Base-by-base conservation (phyloP, 2,329 filamentous ascomycete genomes). In the Ilyonectria mors-panacis region DNA sequence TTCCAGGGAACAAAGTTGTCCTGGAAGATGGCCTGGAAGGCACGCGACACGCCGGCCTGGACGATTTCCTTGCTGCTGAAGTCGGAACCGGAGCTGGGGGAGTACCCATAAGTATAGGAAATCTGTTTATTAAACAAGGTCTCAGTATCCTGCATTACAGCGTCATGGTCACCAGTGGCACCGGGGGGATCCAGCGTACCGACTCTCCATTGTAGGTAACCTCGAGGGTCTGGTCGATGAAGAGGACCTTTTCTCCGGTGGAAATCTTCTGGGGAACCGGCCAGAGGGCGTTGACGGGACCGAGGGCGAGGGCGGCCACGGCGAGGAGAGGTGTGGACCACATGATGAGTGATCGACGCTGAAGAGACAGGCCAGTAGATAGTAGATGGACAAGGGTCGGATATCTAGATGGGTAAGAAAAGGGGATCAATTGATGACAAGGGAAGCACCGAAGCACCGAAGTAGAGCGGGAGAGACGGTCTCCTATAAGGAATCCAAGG, bases 1-100 rank as follows among this genome's bases (percentile, higher is more conserved):
- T 91, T 94, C 93, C 93, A 96, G 0, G 94, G 93, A 17, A 94
- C 87, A 68, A 95, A 90, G 72, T 88, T 89, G 65, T 91, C 83
- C 28, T 87, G 81, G 79, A 94, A 92, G 63, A 95, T 89, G 64
- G 86, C 88, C 26, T 85, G 79, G 70, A 91, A 82, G 10, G 91
- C 85, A 53, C 92, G 87, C n/a, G 85, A 84, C 21, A 91, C 81
- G 33, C 83, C 89, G 28, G 82, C 85, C 71, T 85, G 82, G 56
- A 91, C 86, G 28, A 91, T 84, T 19, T 86, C 81, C 72, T 83
- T 82, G 80, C 86, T 88, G 73, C 75, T 82, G 67, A 86, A 82
- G 19, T 79, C 76, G 59, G 79, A 61, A 15, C 82, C 79, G 23
- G 77, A 66, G 30, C 76, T 63, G 12, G 85, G 82, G 56, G 78